Evolutionary conservation across 164 flowering plant genomes (phyloP), one percentile per base, ranked within the genome.

Genomic region (Taxillus chinensis): DNA sequence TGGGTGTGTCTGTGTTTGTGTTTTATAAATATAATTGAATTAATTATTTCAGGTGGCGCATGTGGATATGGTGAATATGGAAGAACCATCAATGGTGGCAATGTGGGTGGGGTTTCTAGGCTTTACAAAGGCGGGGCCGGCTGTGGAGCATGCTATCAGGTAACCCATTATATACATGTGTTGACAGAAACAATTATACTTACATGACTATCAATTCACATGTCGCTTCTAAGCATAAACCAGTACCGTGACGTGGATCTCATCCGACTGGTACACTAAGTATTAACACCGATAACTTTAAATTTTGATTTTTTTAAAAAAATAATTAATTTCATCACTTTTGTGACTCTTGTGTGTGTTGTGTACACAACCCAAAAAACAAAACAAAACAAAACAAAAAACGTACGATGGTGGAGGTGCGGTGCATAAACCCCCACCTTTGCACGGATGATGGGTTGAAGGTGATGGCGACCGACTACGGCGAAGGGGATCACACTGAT

Each of bases 81-180:
- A 63, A 80, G 80, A 65, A 82, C 67, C 9, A 69, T 87, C n/a
- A 74, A 90, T 50, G 77, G 77, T 57, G 96, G 92, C 41, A 63
- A 76, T 17, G 96, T 87, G 13, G 75, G 79, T 0, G 96, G 80
- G 4, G 93, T 80, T 12, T 76, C 86, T 5, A 72, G 74, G 72
- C 85, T 87, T 3, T 92, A 65, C 71, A 79, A 67, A 70, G 72
- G 83, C 63, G 98, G 98, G 2, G 66, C 80, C 61, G 93, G 96
- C 59, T 90, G 96, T 60, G 92, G 95, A 58, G 87, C 83, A 12
- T 90, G 96, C 80, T 92, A 90, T 69, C 93, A 83, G 84, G 92
- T 88, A 61, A 54, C 27, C 27, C 27, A 27, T 27, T 27, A 27
- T n/a, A 27, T 27, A 27, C 2, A 27, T 27, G 27, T 27, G 27